A percentile compares a stretch with the other conserved stretches of the same genome.
Evolutionary conservation across 1,284 basidiomycete species (phyloP).

Genomic region (Irpex rosettiformis): DNA sequence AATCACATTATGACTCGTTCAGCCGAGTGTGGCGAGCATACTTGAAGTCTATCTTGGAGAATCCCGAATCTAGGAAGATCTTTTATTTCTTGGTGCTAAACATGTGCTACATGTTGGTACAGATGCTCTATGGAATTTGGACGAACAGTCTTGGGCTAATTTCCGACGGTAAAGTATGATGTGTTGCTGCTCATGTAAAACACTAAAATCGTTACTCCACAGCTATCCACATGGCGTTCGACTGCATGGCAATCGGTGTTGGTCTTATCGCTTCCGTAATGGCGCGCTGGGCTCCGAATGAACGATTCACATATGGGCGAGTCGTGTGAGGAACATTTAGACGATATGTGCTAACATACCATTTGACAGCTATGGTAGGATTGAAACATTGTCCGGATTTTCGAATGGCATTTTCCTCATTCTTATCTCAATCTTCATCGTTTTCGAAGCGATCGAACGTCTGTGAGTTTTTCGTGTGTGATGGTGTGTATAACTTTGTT

Average conservation of each 20-base stretch:
- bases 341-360: not conserved
- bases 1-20: constrained; percentile 49
- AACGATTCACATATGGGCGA: constrained; percentile 92
- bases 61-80: constrained; percentile 91
- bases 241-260: constrained; percentile 96
- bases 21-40: constrained; percentile 67
- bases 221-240: constrained; percentile 99
- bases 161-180: constrained; percentile 82
- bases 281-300: constrained; percentile 96
- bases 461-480: constrained; percentile 53
- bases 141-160: constrained; percentile 97
- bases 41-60: constrained; percentile 85
- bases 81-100: constrained; percentile 97
- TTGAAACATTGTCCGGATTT: constrained; percentile 98
- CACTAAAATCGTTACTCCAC: constrained; percentile 6
- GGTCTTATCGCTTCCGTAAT: constrained; percentile 96
- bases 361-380: constrained; percentile 78
- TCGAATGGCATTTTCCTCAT: constrained; percentile 98
- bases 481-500: not conserved
- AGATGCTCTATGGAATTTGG: constrained; percentile 96
- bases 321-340: constrained; percentile 22
- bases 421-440: constrained; percentile 96
- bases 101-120: constrained; percentile 93
- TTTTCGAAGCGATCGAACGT: constrained; percentile 96
- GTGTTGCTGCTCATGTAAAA: not conserved